Evolutionary conservation across 2,329 filamentous ascomycete species (phyloP).

Genomic region (Ophiostoma tasmaniense): DNA sequence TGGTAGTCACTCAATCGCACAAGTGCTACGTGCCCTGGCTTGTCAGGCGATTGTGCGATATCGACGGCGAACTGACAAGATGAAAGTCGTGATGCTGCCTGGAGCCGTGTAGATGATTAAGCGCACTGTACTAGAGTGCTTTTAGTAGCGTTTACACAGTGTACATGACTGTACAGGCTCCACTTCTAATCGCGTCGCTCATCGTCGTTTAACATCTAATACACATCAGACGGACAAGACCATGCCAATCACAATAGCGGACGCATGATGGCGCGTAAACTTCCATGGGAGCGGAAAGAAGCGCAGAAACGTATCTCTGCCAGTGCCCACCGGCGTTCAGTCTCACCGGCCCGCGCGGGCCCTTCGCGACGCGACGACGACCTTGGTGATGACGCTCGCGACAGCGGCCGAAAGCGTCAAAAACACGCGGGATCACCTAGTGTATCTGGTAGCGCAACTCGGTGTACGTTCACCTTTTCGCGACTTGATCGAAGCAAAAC

Average conservation of each 20-base stretch:
- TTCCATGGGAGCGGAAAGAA: slow-evolving; percentile 19
- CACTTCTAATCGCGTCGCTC: background rate
- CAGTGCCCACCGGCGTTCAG: background rate
- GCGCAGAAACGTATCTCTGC: background rate
- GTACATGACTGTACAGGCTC: background rate
- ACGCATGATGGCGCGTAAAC: slow-evolving; percentile 20
- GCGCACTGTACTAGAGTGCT: background rate
- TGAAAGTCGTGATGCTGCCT: background rate
- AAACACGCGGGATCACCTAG: background rate
- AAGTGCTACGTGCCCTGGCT: background rate
- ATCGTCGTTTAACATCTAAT: background rate
- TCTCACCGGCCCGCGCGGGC: background rate
- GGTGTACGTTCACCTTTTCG: background rate
- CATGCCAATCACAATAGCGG: background rate
- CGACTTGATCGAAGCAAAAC: background rate
- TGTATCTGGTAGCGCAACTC: background rate
- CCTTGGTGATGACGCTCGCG: background rate
- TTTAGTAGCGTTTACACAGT: background rate
- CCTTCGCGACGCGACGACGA: background rate
- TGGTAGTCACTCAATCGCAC: background rate
- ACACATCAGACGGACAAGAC: background rate
- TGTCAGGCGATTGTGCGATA: background rate
- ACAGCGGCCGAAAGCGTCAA: background rate
- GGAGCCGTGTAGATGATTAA: background rate
- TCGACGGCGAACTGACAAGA: background rate